Base-by-base conservation (phyloP, 2,329 filamentous ascomycete species). In the Setomelanomma holmii region DNA sequence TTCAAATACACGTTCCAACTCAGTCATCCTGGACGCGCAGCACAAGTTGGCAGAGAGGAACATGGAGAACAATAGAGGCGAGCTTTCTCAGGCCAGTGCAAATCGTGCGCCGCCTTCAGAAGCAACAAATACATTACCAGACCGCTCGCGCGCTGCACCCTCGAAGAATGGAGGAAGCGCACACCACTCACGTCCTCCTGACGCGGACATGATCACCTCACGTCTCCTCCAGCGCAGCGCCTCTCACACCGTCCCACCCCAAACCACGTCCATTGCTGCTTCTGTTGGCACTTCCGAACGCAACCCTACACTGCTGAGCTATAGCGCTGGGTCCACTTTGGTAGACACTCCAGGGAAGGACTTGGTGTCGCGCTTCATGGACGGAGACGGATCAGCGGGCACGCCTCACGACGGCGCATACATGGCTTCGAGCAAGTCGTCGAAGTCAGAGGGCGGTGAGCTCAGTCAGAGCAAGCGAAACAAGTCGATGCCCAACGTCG, bases 201-300 rank as follows among this genome's bases (percentile, higher is more conserved):
- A 87, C 64, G 87, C 85, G 54, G 84, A 86, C 62, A 84, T 87
- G 55, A 82, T 90, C 45, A 90, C 88, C 5, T 86, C 87, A 23
- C 82, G 86, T 52, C 74, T 90, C 33, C 79, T 91, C 1, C 84
- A 88, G 66, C 82, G 88, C 60, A 85, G 80, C 8, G 82, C 85
- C 0, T 86, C 86, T 4, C 80, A 85, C 55, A 80, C 83, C 55
- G 82, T 84, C 3, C 84, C 86, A 30, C 86, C 86, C 34, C 81
- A 86, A 67, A 88, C 89, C 82, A 87, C 86, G 6, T 76, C 81
- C 52, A 82, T 88, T 51, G 82, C 80, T 2, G 83, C 80, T 8
- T 81, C 80, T 1, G 83, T 82, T 4, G 73, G 75, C 14, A 77
- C 75, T 5, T 48, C 80, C 4, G 78, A 73, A 10, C 68, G 69